Evolutionary conservation across 2,329 filamentous ascomycete genomes (phyloP), one percentile per base, ranked within the genome.

Genomic region (Chalara sp.): DNA sequence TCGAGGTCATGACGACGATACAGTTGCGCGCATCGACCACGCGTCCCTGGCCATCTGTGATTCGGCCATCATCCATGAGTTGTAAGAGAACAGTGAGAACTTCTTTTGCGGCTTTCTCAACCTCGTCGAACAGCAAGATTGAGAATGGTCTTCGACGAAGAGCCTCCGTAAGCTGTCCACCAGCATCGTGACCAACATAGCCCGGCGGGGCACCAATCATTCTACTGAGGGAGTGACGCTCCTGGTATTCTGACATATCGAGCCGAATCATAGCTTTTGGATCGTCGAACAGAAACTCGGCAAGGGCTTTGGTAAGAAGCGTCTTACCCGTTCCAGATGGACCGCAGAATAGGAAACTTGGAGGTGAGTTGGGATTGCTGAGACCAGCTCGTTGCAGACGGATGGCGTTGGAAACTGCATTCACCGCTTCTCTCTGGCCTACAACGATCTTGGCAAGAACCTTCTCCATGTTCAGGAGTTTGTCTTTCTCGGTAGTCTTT

Each of bases 241-340:
- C 93, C 70, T 99, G 95, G 70, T 99, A 99, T 70, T 99, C 93
- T 5, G 92, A 97, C 93, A 99, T 99, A 68, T 99, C 93, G 73
- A 99, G 95, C 39, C 93, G 87, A 62, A 99, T 96, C 93, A 99
- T 97, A 33, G 92, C 77, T 74, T 96, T 96, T 30, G 92, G 74
- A 61, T 99, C 93, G 66, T 99, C 93, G 73, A 99, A 99, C 31
- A 99, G 76, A 75, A 99, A 99, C 69, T 99, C 93, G 46, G 93
- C 93, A 53, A 99, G 78, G 12, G 92, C 93, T 72, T 99, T 99
- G 58, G 92, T 97, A 52, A 99, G 83, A 21, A 99, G 76, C 13
- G 93, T 99, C 74, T 99, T 99, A 76, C 93, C 93, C 10, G 93
- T 99, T 75, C 93, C 93, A 0, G 92, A 97, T 11, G 93, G 93